Conservation (phyloP, 2,329 filamentous ascomycete genomes). For the Polychaeton citri region DNA sequence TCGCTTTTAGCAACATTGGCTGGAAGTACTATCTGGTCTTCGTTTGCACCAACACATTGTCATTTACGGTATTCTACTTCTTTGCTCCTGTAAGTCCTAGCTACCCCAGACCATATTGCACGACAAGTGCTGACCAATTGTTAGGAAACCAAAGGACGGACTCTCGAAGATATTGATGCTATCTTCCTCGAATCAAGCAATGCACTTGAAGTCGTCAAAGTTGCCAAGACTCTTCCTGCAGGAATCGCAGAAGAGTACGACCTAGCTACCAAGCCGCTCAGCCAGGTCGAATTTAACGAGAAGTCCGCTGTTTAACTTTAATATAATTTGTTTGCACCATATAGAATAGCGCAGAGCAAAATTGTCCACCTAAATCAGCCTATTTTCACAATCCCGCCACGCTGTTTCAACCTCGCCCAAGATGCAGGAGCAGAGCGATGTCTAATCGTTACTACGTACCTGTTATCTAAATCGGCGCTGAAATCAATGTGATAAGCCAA, state of each 20-base stretch:
- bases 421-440: too few relatives aligned
- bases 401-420: too few relatives aligned
- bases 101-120: too few relatives aligned
- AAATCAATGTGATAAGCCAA: too few relatives aligned
- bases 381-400: too few relatives aligned
- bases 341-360: too few relatives aligned
- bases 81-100: slow-evolving; percentile 7
- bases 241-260: slow-evolving; percentile 8
- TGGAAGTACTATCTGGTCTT: slow-evolving; percentile 40
- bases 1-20: slow-evolving; percentile 43
- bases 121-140: too few relatives aligned
- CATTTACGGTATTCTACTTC: slow-evolving; percentile 31
- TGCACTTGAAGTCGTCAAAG: slow-evolving; percentile 9
- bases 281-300: not conserved
- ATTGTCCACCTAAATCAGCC: too few relatives aligned
- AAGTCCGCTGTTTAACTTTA: too few relatives aligned
- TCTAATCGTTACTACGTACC: too few relatives aligned
- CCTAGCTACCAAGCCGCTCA: not conserved
- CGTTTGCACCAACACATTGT: slow-evolving; percentile 45
- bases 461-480: too few relatives aligned
- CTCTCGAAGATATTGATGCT: slow-evolving; percentile 17
- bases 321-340: too few relatives aligned
- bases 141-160: slow-evolving; percentile 13
- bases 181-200: slow-evolving; percentile 14
- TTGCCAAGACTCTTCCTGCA: slow-evolving; percentile 10